Evolutionary conservation across 495 filamentous ascomycete species (phyloP), one percentile per base, ranked within the genome.

Genomic region (Aspergillus carlsbadensis): DNA sequence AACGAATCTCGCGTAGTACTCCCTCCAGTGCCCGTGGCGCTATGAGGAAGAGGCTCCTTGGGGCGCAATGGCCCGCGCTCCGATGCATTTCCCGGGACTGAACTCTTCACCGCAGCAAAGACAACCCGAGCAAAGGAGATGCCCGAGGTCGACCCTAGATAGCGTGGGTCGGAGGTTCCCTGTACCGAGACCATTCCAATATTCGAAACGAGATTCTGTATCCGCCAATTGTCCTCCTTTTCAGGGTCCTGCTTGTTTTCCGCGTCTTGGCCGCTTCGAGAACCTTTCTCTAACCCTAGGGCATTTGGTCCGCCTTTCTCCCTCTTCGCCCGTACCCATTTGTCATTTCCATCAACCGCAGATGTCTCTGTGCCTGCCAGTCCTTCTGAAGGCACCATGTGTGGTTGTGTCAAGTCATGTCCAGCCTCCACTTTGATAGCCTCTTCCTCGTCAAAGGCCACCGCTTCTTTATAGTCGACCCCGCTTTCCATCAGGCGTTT

Each of bases 91-190:
- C 73, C 73, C 5, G 70, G 66, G 1, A 95, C 87, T 0, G 89
- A 92, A 53, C 87, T 91, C 68, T 95, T 93, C 44, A 98, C 90
- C 0, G 93, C 93, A 10, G 93, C 92, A 65, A 96, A 95, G 21
- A 98, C 92, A 7, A 98, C 90, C 40, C 91, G 82, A 14, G 93
- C 92, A 71, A 98, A 98, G 1, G 92, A 96, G 37, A 98, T 93
- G 3, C 93, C 93, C 7, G 90, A 92, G 11, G 90, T 88, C 2
- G 92, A 90, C 6, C 91, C 91, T 2, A 95, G 78, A 70, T 90
- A 91, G 53, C 90, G 84, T 3, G 87, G 87, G 69, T 91, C 86
- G 2, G 88, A 87, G 5, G 85, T 83, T 29, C 82, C 90, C 66
- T 87, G 85, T 18, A 87, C 85, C n/a, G 84, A 89, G 22, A 87